A percentile compares a stretch with the other conserved stretches of the same genome.
Evolutionary conservation across 2,329 filamentous ascomycete genomes (phyloP).

Genomic region (Pseudovirgaria hyperparasitica): DNA sequence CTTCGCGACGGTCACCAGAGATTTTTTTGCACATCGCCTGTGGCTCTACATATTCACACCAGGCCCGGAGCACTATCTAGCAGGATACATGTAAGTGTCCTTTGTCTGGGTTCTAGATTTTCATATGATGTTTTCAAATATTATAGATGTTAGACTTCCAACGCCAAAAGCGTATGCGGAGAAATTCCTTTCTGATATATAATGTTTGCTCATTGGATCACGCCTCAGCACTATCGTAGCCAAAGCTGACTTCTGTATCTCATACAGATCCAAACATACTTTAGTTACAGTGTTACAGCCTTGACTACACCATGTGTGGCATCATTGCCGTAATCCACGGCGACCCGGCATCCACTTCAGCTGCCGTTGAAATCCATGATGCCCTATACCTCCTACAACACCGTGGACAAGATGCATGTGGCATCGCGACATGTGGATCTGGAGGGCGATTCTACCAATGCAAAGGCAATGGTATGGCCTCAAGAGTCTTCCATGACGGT

Average conservation of each 20-base stretch:
- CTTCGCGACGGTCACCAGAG: too few relatives aligned
- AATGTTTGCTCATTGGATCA: constrained; percentile 3
- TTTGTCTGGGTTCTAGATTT: too few relatives aligned
- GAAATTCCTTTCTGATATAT: constrained; percentile 8
- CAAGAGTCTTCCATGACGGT: constrained; percentile 74
- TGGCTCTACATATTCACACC: too few relatives aligned
- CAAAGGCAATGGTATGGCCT: constrained; percentile 82
- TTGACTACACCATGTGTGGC: constrained; percentile 32
- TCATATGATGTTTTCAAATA: too few relatives aligned
- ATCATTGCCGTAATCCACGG: constrained; percentile 38
- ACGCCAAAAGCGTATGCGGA: constrained; percentile 13
- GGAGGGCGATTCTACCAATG: constrained; percentile 77
- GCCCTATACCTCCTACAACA: constrained; percentile 30
- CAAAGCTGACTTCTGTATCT: background rate
- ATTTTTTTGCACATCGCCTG: too few relatives aligned
- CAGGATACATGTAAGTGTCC: too few relatives aligned
- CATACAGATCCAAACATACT: background rate
- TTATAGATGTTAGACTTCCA: constrained; percentile 32
- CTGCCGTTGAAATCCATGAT: constrained; percentile 32
- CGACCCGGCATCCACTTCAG: constrained; percentile 22
- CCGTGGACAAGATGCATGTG: constrained; percentile 77
- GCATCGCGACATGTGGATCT: constrained; percentile 62
- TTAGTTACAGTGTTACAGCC: constrained; percentile 18
- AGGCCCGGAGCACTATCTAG: too few relatives aligned
- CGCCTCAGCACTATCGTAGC: background rate